Percentiles rank a stretch among this genome's conserved stretches.
These are phyloP conservation scores for Trichosporon sp. DNA, from an alignment of 1,284 basidiomycete genomes.

Conservation along the genomic window DNA sequence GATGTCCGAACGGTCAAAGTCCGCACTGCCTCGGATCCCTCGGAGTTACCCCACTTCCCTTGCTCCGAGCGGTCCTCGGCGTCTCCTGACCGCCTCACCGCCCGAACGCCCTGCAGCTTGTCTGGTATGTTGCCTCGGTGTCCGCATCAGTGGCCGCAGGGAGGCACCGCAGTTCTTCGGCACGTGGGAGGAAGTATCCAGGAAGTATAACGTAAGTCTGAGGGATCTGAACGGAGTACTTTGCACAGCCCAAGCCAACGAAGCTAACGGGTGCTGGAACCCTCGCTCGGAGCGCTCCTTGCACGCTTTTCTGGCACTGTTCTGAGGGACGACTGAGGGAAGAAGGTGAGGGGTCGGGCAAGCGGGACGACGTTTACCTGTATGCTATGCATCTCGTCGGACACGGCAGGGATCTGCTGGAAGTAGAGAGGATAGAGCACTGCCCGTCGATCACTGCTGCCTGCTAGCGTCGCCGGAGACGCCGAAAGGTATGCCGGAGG, in stretches of 20 bases:
- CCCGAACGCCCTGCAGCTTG: no score
- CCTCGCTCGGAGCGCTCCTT: no score
- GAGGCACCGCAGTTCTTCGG: neutral
- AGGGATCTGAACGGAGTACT: neutral
- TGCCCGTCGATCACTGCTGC: neutral
- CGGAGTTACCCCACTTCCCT: neutral
- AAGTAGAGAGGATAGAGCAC: neutral
- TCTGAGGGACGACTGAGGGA: neutral
- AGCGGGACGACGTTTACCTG: neutral
- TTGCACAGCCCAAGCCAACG: neutral
- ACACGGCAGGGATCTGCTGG: neutral
- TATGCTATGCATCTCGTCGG: neutral
- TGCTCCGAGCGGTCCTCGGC: no score
- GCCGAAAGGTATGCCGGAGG: neutral
- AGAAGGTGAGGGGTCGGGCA: neutral
- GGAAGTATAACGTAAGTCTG: neutral
- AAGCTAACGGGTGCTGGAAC: no score
- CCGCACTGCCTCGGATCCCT: neutral
- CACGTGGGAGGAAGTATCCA: neutral
- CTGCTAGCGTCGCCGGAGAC: neutral
- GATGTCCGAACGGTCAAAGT: neutral
- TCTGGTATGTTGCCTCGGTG: neutral
- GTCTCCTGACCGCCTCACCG: no score
- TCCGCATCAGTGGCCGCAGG: neutral
- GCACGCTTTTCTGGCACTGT: no score